Evolutionary conservation across 1,284 basidiomycete genomes (phyloP).

Genomic region (Serendipita sp.): DNA sequence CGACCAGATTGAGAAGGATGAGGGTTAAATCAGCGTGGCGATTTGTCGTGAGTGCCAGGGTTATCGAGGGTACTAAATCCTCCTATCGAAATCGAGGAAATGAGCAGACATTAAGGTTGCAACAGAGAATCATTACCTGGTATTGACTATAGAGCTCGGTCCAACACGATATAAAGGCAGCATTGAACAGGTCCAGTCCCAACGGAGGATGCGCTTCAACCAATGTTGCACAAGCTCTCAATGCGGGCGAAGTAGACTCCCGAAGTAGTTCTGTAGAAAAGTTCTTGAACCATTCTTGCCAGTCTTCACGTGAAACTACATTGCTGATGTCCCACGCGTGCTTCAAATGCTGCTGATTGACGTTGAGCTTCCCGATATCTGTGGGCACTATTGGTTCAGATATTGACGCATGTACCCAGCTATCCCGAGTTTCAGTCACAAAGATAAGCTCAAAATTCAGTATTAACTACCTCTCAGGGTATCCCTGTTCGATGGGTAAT

Average conservation of each 20-base stretch:
- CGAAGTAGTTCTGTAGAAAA: constrained; percentile 95
- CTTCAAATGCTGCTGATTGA: constrained; percentile 96
- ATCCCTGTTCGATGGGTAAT: constrained; percentile 48
- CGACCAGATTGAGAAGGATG: constrained; percentile 86
- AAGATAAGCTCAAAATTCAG: neutral
- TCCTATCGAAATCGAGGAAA: constrained; percentile 38
- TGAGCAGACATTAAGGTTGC: neutral
- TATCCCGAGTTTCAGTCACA: neutral
- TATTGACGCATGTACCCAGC: neutral
- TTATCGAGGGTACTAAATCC: constrained; percentile 84
- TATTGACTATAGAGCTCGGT: constrained; percentile 91
- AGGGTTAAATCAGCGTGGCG: constrained; percentile 83
- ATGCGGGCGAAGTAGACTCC: constrained; percentile 92
- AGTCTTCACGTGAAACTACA: constrained; percentile 74
- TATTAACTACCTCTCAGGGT: constrained; percentile 24
- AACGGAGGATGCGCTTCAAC: constrained; percentile 87
- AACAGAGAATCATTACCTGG: constrained; percentile 41
- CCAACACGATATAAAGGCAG: constrained; percentile 98
- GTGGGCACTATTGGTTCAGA: constrained; percentile 42
- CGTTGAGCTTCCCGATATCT: constrained; percentile 78
- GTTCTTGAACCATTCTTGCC: constrained; percentile 92
- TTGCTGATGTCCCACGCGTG: constrained; percentile 90
- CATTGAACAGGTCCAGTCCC: constrained; percentile 93
- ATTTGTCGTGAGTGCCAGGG: constrained; percentile 70
- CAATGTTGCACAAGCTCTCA: constrained; percentile 88